Base-by-base conservation (phyloP, 352 stramenopile species). In the Phytophthora citrophthora region DNA sequence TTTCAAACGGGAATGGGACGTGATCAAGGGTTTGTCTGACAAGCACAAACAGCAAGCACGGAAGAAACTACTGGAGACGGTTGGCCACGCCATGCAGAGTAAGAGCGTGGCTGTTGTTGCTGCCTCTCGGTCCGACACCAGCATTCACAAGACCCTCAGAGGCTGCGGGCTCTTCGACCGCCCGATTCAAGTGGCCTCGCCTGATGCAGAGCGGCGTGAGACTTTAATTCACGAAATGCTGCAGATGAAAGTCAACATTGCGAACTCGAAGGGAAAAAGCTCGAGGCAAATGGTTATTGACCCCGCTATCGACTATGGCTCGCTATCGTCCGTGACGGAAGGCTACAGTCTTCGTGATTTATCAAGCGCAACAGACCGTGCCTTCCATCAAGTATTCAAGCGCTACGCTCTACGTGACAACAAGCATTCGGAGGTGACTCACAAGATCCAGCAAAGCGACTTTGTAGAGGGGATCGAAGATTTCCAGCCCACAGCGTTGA, bases 341-440 rank as follows among this genome's bases (percentile, higher is more conserved):
- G 87, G 85, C 8, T 95, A 89, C 59, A 95, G 83, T 57, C 61
- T 92, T n/a, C 87, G 87, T 20, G 87, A 95, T 67, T 68, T 95
- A 32, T 82, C 74, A 7, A 87, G 81, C 32, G 83, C 84, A 3
- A 86, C 81, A 0, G 83, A 93, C 47, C 76, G 87, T 18, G 58
- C 85, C 4, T 64, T 93, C 18, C 87, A 95, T 61, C 81, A 88
- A 36, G 77, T 74, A 52, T 77, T 91, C 39, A 79, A 86, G 27
- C 81, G 81, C 0, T 58, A 68, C 9, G 60, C 81, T 12, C 36
- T 76, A n/a, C 54, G 68, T 9, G 39, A 76, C 12, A 36, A 11
- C 3, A 61, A 65, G 3, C 27, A 32, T 12, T 27, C 31, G 1
- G 46, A 66, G 27, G 13, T 54, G 26, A 52, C 7, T n/a, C 52